A percentile compares a stretch with the other conserved stretches of the same genome.
Conservation (phyloP, 176 grass and related monocot genomes). For the Carex kokanica region DNA sequence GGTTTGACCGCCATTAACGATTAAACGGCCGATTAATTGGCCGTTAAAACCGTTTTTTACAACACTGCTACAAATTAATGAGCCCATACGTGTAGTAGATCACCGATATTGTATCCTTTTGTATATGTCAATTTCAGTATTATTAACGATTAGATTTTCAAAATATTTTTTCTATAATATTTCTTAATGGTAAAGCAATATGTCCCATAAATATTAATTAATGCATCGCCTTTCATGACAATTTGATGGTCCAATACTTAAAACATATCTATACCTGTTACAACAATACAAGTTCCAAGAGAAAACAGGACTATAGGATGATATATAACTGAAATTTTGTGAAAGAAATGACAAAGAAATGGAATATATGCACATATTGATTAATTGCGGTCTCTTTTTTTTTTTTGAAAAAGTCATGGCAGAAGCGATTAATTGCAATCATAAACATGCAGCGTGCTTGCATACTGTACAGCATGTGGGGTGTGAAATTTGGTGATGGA, state of each 20-base stretch:
- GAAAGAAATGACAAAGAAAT: neutral
- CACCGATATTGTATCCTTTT: neutral
- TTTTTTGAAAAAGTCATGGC: no score
- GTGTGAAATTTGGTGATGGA: neutral
- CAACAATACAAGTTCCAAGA: neutral
- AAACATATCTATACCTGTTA: neutral
- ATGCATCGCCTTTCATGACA: neutral
- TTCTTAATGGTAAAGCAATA: neutral
- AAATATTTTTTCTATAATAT: neutral
- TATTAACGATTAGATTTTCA: neutral
- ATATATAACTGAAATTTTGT: neutral
- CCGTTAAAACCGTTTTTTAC: no score
- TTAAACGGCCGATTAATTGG: no score
- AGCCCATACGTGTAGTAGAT: neutral
- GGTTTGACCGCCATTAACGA: no score
- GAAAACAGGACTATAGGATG: neutral
- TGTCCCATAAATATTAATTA: neutral
- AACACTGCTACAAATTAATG: neutral
- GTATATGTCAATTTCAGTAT: neutral
- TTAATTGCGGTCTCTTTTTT: no score
- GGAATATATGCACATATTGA: neutral
- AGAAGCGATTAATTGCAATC: neutral
- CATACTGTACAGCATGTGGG: neutral
- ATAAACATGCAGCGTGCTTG: constrained; percentile 5
- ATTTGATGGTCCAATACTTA: neutral